Percentiles rank a stretch among this genome's conserved stretches.
These are phyloP conservation scores for Phyllosticta citribraziliensis DNA, from an alignment of 2,329 filamentous ascomycete genomes.

Conservation along the genomic window DNA sequence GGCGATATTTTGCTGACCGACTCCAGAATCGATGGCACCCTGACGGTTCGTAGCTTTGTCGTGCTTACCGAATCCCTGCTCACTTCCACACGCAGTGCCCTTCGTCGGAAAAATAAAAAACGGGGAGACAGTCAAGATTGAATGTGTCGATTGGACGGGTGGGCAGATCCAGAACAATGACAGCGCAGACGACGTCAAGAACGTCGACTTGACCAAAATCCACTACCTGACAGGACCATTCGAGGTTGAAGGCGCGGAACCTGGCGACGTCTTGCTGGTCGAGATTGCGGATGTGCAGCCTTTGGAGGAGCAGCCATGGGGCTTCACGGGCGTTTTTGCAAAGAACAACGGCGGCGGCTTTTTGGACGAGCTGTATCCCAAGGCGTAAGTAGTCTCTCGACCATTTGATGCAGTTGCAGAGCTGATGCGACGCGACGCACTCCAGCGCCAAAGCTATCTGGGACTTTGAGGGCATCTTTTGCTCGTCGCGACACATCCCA, in stretches of 20 bases:
- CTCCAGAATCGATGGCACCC: slow-evolving; percentile 84
- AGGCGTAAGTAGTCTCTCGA: slow-evolving; percentile 53
- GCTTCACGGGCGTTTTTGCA: slow-evolving; percentile 76
- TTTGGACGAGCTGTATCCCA: slow-evolving; percentile 75
- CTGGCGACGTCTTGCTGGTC: slow-evolving; percentile 74
- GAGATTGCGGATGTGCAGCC: slow-evolving; percentile 93
- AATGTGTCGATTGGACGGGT: slow-evolving; percentile 68
- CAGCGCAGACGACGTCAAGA: slow-evolving; percentile 74
- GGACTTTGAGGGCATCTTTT: slow-evolving; percentile 72
- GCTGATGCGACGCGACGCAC: neutral
- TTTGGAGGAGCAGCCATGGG: slow-evolving; percentile 77
- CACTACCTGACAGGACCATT: slow-evolving; percentile 89
- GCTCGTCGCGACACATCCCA: slow-evolving; percentile 62
- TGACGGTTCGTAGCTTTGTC: slow-evolving; percentile 50
- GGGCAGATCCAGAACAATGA: slow-evolving; percentile 87
- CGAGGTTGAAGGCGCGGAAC: slow-evolving; percentile 72
- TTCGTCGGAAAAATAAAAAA: slow-evolving; percentile 63
- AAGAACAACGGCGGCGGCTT: slow-evolving; percentile 80
- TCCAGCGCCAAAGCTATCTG: slow-evolving; percentile 62
- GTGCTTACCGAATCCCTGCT: neutral
- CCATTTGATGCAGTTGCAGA: no score
- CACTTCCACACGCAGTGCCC: slow-evolving; percentile 50
- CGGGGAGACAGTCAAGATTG: slow-evolving; percentile 84
- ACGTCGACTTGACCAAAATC: slow-evolving; percentile 73
- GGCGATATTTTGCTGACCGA: neutral